A percentile compares a stretch with the other conserved stretches of the same genome.
Conservation (phyloP, 257 asterid species). For the Lavandula angustifolia region DNA sequence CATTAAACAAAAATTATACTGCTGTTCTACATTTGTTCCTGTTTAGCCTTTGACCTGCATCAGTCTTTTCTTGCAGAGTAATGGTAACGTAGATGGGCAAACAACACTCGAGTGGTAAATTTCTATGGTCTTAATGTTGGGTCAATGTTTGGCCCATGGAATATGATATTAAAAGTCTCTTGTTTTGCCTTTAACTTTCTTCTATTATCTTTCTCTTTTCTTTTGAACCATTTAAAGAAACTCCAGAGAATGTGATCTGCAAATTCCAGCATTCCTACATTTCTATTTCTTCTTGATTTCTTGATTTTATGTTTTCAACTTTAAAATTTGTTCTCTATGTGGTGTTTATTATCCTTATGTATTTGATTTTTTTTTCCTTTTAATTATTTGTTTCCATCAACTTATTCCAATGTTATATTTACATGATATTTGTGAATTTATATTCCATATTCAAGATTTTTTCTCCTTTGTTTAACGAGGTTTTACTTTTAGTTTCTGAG, state of each 20-base stretch:
- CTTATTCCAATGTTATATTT: constrained; percentile 19
- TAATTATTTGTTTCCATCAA: constrained; percentile 17
- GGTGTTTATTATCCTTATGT: constrained; percentile 7
- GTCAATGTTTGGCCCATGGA: constrained; percentile 23
- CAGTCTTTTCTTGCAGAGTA: constrained; percentile 44
- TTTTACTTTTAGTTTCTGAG: neutral
- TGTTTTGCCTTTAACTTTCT: constrained; percentile 11
- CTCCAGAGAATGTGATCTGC: constrained; percentile 23
- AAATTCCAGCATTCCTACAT: constrained; percentile 6
- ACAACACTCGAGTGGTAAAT: constrained; percentile 28
- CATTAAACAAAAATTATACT: neutral
- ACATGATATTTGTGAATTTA: constrained; percentile 24
- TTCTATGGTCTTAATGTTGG: constrained; percentile 13
- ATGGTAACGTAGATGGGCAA: constrained; percentile 27
- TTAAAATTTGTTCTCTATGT: constrained; percentile 23
- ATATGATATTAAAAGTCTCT: constrained; percentile 10
- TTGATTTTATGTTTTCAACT: constrained; percentile 16
- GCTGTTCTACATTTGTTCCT: constrained; percentile 8
- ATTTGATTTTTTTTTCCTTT: neutral
- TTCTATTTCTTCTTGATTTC: constrained; percentile 26
- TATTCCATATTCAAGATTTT: constrained; percentile 9
- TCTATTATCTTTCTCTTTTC: constrained; percentile 12
- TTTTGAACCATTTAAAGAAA: constrained; percentile 24
- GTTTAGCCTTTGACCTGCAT: constrained; percentile 32
- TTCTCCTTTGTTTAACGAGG: constrained; percentile 17